These are phyloP conservation scores for Tulasnella calospora DNA, from an alignment of 768 basidiomycete species.

Conservation along the genomic window DNA sequence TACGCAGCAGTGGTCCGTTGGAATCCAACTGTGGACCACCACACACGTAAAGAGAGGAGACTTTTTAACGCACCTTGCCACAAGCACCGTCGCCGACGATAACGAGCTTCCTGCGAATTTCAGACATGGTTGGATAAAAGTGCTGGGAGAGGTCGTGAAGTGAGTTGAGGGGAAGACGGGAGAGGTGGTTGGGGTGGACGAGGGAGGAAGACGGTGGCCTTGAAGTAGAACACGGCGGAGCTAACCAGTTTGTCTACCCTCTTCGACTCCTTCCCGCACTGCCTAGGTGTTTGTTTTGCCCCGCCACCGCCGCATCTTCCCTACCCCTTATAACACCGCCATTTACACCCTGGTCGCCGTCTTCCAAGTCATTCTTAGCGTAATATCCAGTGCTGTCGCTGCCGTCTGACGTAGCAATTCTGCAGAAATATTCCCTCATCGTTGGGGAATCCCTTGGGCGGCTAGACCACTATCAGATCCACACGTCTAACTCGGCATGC, in stretches of 20 bases:
- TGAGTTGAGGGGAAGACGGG: background rate
- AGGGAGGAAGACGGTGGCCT: background rate
- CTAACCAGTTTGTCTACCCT: conserved; percentile 2
- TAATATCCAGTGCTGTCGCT: background rate
- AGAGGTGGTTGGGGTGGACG: background rate
- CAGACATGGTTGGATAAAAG: conserved; percentile 58
- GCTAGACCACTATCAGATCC: background rate
- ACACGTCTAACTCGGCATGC: background rate
- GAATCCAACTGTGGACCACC: conserved; percentile 21
- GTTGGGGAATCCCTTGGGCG: background rate
- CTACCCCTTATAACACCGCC: background rate
- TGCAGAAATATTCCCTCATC: background rate
- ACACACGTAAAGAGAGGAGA: background rate
- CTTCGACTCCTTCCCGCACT: background rate
- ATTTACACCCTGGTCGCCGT: background rate
- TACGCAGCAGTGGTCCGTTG: conserved; percentile 24
- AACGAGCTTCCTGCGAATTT: conserved; percentile 97
- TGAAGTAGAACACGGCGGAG: conserved; percentile 10
- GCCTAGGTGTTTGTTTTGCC: conserved; percentile 2
- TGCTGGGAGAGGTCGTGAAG: background rate
- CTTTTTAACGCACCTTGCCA: conserved; percentile 53
- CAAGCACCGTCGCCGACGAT: conserved; percentile 99
- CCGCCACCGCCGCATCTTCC: background rate
- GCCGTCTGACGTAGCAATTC: background rate
- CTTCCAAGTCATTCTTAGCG: background rate